These are phyloP conservation scores for Circinella minor DNA, from an alignment of 371 early-diverging fungal species.

Conservation along the genomic window DNA sequence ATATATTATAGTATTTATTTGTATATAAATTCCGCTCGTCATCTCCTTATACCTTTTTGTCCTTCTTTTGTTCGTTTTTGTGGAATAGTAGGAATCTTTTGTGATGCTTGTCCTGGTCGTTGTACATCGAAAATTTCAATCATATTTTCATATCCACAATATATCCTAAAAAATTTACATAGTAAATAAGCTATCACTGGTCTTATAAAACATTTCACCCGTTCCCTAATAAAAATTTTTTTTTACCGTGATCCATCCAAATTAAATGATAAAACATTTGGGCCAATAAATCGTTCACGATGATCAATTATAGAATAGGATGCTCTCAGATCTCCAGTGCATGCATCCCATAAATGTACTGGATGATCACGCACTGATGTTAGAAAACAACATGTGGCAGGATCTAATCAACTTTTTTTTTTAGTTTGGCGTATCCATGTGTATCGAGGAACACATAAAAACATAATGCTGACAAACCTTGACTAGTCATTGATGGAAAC, in stretches of 20 bases:
- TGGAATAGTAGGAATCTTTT: constrained; percentile 58
- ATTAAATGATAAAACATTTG: constrained; percentile 66
- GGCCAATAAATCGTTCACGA: constrained; percentile 67
- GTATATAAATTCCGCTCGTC: not conserved
- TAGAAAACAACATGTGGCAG: constrained; percentile 67
- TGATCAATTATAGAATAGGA: constrained; percentile 70
- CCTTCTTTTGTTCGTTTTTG: constrained; percentile 66
- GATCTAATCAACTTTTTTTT: constrained; percentile 41
- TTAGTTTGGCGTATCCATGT: not conserved
- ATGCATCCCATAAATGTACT: constrained; percentile 73
- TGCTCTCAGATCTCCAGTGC: constrained; percentile 61
- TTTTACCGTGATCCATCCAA: constrained; percentile 69
- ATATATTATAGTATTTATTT: not conserved
- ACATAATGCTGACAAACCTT: constrained; percentile 36
- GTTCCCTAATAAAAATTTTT: not conserved
- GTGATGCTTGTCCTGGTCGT: constrained; percentile 53
- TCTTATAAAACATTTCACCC: not conserved
- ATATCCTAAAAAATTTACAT: constrained; percentile 50
- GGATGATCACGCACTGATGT: constrained; percentile 73
- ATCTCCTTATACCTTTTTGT: constrained; percentile 56
- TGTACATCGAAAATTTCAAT: constrained; percentile 70
- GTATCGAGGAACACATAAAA: too few relatives aligned
- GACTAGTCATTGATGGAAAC: constrained; percentile 70
- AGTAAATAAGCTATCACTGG: too few relatives aligned
- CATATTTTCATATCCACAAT: constrained; percentile 73